Conservation (phyloP, 306 rosid genomes). For the Vachellia pachyceras region DNA sequence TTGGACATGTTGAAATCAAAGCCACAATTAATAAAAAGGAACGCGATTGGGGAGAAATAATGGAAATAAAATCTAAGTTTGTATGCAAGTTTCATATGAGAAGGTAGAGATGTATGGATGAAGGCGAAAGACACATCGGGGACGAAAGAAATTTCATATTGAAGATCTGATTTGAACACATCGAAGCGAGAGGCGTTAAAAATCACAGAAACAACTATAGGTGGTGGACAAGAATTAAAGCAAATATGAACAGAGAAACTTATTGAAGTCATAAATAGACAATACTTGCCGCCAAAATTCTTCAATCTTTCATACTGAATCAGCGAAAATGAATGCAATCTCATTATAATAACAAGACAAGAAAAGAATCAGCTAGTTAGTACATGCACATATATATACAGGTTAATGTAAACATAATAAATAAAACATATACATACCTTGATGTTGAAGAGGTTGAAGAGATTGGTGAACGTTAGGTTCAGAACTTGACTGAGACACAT, state of each 20-base stretch:
- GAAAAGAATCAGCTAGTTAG: background rate
- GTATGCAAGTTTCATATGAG: background rate
- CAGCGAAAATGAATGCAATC: background rate
- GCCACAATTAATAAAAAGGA: background rate
- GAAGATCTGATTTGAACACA: constrained; percentile 16
- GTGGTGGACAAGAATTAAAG: too few species aligned
- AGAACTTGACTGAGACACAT: constrained; percentile 12
- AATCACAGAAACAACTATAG: too few species aligned
- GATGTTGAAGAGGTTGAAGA: constrained; percentile 49
- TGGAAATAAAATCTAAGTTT: background rate
- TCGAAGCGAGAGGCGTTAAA: background rate
- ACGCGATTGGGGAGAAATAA: background rate
- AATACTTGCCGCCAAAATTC: background rate
- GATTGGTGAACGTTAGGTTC: constrained; percentile 21
- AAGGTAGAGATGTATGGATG: background rate
- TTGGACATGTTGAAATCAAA: background rate
- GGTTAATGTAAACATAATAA: background rate
- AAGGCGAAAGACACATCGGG: constrained; percentile 2
- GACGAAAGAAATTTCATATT: background rate
- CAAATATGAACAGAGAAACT: background rate
- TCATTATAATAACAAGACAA: background rate
- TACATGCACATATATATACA: background rate
- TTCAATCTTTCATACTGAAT: constrained; percentile 6
- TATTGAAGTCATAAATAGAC: background rate
- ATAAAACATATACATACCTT: constrained; percentile 46